phyloP scores from a whole-genome alignment of 1,284 basidiomycete genomes.

The Cryptococcus neoformans region DNA sequence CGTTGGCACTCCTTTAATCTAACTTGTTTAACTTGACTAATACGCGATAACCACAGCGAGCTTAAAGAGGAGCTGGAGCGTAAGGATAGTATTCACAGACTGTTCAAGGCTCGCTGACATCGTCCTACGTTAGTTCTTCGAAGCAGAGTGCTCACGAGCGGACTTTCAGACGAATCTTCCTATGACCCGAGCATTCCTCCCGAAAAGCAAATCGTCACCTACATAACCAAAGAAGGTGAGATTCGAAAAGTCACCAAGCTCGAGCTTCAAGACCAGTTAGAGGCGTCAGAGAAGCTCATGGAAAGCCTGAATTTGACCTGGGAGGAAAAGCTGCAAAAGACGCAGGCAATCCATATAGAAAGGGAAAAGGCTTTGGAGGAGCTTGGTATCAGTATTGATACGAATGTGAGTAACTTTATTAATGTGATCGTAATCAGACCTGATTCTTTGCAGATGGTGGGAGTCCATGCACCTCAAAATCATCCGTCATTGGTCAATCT shows the following conservation, averaged over 20 bases:
- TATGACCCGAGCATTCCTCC: constrained; percentile 89
- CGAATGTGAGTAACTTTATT: constrained; percentile 56
- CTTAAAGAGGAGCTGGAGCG: constrained; percentile 97
- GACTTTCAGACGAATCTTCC: constrained; percentile 61
- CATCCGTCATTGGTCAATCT: constrained; percentile 95
- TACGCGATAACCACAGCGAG: constrained; percentile 67
- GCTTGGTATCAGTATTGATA: constrained; percentile 95
- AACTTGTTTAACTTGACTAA: neutral
- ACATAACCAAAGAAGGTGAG: constrained; percentile 87
- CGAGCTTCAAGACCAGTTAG: constrained; percentile 93
- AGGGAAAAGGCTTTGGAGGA: constrained; percentile 96
- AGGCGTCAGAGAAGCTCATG: constrained; percentile 96
- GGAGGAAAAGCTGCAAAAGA: constrained; percentile 91
- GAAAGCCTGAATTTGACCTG: constrained; percentile 93
- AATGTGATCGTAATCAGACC: neutral
- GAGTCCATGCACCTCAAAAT: constrained; percentile 98
- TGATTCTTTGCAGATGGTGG: constrained; percentile 27
- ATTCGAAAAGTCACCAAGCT: constrained; percentile 96
- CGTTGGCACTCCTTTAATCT: constrained; percentile 1
- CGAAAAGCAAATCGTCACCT: constrained; percentile 93
- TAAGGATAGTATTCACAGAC: constrained; percentile 43
- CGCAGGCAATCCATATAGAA: constrained; percentile 92
- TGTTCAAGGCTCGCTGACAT: constrained; percentile 2
- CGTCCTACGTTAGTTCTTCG: constrained; percentile 31
- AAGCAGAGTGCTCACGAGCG: constrained; percentile 52